Percentiles rank a stretch among this genome's conserved stretches.
Conservation (phyloP, 805 yeast species). For the Metschnikowia similis region DNA sequence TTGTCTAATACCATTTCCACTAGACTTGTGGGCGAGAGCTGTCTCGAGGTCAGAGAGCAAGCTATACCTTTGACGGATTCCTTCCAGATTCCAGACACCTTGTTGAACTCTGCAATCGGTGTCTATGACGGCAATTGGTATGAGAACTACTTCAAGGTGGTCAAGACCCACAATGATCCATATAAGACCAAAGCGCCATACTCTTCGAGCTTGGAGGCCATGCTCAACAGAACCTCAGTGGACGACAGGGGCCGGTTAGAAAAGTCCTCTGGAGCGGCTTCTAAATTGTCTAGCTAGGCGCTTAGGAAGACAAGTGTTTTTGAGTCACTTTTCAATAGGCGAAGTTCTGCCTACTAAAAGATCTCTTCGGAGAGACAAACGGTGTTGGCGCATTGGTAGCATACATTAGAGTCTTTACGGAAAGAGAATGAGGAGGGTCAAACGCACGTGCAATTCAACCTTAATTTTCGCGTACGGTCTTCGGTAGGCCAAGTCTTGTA, state of each 20-base stretch:
- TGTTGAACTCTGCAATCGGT: slow-evolving; percentile 19
- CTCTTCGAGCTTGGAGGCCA: slow-evolving; percentile 16
- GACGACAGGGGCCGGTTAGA: slow-evolving; percentile 13
- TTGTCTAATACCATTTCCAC: slow-evolving; percentile 26
- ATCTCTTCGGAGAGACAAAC: background rate
- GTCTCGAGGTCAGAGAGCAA: slow-evolving; percentile 14
- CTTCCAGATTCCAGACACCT: slow-evolving; percentile 18
- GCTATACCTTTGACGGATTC: slow-evolving; percentile 18
- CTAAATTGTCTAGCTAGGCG: slow-evolving; percentile 12
- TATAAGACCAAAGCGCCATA: slow-evolving; percentile 19
- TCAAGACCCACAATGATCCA: slow-evolving; percentile 16
- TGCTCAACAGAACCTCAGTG: slow-evolving; percentile 15
- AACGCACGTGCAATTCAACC: background rate
- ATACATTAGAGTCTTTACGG: too few relatives aligned
- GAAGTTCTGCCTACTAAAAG: background rate
- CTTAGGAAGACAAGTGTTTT: background rate
- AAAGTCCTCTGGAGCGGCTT: slow-evolving; percentile 6
- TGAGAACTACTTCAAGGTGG: slow-evolving; percentile 18
- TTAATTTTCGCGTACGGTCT: background rate
- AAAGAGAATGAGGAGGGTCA: too few relatives aligned
- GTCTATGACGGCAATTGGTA: slow-evolving; percentile 19
- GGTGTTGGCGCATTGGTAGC: too few relatives aligned
- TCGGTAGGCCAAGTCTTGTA: background rate
- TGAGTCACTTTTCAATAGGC: background rate
- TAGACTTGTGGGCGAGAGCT: slow-evolving; percentile 14